Conservation (phyloP, 805 yeast species). For the Candida arabinofermentans region DNA sequence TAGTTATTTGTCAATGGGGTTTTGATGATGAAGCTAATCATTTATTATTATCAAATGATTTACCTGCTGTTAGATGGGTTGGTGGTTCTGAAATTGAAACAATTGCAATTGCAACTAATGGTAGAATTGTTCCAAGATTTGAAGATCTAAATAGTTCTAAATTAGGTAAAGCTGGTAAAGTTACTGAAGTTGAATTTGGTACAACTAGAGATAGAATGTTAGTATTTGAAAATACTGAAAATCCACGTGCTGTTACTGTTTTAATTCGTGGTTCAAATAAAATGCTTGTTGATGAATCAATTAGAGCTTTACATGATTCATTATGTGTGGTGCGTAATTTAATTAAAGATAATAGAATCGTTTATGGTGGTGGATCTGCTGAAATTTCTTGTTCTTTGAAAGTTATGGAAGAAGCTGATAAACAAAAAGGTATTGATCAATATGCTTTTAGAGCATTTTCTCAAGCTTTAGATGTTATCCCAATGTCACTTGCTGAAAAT, state of each 20-base stretch:
- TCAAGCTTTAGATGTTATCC: conserved; percentile 83
- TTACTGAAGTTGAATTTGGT: conserved; percentile 89
- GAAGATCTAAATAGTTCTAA: conserved; percentile 82
- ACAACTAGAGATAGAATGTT: conserved; percentile 96
- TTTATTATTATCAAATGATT: conserved; percentile 75
- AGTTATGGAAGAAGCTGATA: conserved; percentile 87
- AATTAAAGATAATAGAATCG: conserved; percentile 86
- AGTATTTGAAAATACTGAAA: conserved; percentile 85
- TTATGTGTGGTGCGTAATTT: conserved; percentile 96
- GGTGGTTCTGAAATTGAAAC: conserved; percentile 96
- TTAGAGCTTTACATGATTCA: conserved; percentile 94
- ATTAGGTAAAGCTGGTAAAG: conserved; percentile 82
- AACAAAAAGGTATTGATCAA: conserved; percentile 92
- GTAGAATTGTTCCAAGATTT: conserved; percentile 94
- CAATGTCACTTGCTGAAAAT: conserved; percentile 94
- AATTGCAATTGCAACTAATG: conserved; percentile 95
- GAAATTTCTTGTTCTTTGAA: conserved; percentile 92
- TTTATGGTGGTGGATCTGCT: conserved; percentile 99
- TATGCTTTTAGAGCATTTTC: conserved; percentile 97
- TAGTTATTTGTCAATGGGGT: conserved; percentile 99
- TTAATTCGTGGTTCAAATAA: conserved; percentile 93
- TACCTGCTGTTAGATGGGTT: conserved; percentile 98
- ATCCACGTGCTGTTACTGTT: conserved; percentile 86
- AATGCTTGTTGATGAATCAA: conserved; percentile 97
- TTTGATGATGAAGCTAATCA: conserved; percentile 99